Evolutionary conservation across 106 monocot genomes (phyloP), one percentile per base, ranked within the genome.

Genomic region (Dendrobium catenatum): DNA sequence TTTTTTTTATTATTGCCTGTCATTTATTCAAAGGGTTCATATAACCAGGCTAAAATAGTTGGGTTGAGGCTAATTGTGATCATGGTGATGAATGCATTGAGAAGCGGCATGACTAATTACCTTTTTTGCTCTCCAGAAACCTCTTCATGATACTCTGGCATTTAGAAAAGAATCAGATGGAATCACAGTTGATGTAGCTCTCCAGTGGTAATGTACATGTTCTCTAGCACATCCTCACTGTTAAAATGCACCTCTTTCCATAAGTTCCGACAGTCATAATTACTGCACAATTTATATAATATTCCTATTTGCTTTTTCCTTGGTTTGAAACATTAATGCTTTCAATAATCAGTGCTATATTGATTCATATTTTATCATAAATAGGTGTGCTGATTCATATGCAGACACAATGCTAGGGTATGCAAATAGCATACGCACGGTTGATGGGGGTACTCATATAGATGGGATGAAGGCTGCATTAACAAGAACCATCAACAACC

Each of bases 381-480:
- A 83, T 82, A 99, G 98, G 98, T 99, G 91, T 81, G 79, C 83
- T 80, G 98, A 99, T 91, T 91, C 98, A 79, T 99, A 93, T 78
- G 75, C 93, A 15, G 98, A 99, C 85, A 99, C 90, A 56, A 83
- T 99, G 91, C 87, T 99, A 47, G 98, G 98, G 81, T 99, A 99
- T 89, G 98, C 95, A 33, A 99, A 99, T 82, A 99, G 95, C 80
- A 95, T 99, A 31, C 98, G 95, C 3, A 99, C 95, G 17, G 81
- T 99, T 83, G 98, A 99, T 87, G 98, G 98, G 54, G 98, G 98
- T 48, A 93, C 98, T 26, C 98, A 99, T 86, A 95, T 99, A 75
- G 98, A 99, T 79, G 98, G 95, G 47, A 85, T 93, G 91, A 99
- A 95, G 77, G 91, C 95, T 83, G 95, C 95, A 76, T 82, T 99